Evolutionary conservation across 345 rosid species (phyloP).

Genomic region (Eucalyptus tenuipes): DNA sequence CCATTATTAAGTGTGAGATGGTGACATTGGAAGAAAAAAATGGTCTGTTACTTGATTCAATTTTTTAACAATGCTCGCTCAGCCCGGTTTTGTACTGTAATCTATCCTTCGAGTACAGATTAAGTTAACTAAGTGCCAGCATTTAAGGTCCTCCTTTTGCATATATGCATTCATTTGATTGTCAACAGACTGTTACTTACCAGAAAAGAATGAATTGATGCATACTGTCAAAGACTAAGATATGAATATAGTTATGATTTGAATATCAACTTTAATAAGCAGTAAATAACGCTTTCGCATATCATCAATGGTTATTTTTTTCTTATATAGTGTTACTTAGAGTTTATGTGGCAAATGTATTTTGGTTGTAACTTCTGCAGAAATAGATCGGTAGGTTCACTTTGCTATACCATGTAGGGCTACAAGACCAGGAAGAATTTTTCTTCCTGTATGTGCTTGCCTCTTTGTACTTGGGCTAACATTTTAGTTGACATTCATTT

Average conservation of each 20-base stretch:
- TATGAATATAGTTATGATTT: neutral
- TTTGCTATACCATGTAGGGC: neutral
- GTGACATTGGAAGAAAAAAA: neutral
- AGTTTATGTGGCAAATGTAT: neutral
- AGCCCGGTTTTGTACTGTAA: neutral
- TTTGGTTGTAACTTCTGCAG: neutral
- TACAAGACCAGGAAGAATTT: neutral
- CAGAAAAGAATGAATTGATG: neutral
- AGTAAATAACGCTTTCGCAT: neutral
- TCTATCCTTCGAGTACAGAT: neutral
- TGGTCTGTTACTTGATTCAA: neutral
- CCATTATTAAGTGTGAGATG: neutral
- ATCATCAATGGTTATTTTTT: neutral
- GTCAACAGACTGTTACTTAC: neutral
- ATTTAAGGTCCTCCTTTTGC: neutral
- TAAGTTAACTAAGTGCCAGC: neutral
- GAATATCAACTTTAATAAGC: neutral
- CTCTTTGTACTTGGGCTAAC: neutral
- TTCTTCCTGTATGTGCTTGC: neutral
- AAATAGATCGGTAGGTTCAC: neutral
- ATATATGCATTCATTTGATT: neutral
- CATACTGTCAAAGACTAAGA: neutral
- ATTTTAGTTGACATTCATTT: neutral
- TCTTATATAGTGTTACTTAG: neutral
- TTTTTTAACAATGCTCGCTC: neutral